phyloP scores from a whole-genome alignment of 176 grass and related monocot genomes.

The Rhynchospora breviuscula region DNA sequence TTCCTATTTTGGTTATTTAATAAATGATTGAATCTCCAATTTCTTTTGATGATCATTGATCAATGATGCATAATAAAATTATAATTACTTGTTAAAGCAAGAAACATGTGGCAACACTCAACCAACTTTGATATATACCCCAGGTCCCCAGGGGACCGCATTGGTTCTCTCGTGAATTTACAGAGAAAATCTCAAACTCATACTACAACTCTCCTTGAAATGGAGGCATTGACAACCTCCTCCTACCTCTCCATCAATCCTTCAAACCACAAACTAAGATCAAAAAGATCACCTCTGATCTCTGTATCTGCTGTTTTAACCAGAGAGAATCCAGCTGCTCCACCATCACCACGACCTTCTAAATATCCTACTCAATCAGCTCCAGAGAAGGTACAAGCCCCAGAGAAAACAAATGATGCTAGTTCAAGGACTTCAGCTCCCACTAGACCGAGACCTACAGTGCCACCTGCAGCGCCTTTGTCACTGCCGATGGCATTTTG shows the following conservation, averaged over 20 bases:
- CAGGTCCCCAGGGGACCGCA: not conserved
- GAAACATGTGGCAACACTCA: not conserved
- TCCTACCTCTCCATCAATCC: not conserved
- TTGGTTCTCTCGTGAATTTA: not conserved
- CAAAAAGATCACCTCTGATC: not conserved
- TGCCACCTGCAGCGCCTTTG: not conserved
- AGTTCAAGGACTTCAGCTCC: not conserved
- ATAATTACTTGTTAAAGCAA: not conserved
- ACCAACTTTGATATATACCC: not conserved
- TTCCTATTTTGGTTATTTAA: not conserved
- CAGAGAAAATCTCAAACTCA: not conserved
- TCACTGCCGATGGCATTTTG: conserved; percentile 54
- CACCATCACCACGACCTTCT: not conserved
- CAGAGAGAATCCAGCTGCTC: too few species aligned
- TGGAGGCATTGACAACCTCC: not conserved
- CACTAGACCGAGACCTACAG: not conserved
- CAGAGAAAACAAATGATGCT: not conserved
- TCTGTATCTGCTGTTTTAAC: not conserved
- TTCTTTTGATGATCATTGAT: not conserved
- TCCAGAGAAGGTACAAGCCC: not conserved
- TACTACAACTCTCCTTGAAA: too few species aligned
- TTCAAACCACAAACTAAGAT: too few species aligned
- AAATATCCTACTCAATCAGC: not conserved
- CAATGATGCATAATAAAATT: not conserved
- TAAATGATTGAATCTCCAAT: not conserved